Evolutionary conservation across 257 asterid genomes (phyloP), one percentile per base, ranked within the genome.

Genomic region (Ilex aquifolium): DNA sequence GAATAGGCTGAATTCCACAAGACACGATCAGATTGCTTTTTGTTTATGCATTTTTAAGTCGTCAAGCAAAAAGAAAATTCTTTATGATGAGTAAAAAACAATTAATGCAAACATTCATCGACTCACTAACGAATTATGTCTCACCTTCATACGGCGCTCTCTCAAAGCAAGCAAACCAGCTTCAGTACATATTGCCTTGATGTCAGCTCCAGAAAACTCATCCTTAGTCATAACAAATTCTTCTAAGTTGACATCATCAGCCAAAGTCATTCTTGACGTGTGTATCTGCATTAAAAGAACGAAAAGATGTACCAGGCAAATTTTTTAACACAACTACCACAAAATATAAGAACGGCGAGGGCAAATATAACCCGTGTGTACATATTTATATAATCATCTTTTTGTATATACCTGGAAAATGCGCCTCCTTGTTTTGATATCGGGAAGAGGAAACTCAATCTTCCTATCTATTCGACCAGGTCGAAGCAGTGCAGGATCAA

Each of bases 81-180:
- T 2, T 7, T 10, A 46, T 46, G 4, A 46, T 46, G 14, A 14
- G 52, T 3, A 46, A 46, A 1, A 3, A 10, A 46, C 14, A 3
- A 46, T 46, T 3, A 14, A 10, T 14, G 15, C 3, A 14, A 10
- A 46, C 14, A 10, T 46, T 2, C 4, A 4, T 46, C 1, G 4
- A 46, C 10, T 5, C 15, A 53, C 6, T 7, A 32, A 10, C 27
- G 21, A 12, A 48, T 4, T 10, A 44, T 44, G 15, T 40, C 59
- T 72, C 64, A 79, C 88, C 83, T 82, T 82, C 88, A 82, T 82
- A 50, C 88, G 80, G 7, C 88, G 79, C 66, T 82, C 88, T 71
- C 88, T 76, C 70, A 82, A 60, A 59, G 88, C 88, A 73, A 71
- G 85, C 77, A 82, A 74, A 51, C 88, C 88, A 66, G 88, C 85